Percentiles rank a stretch among this genome's conserved stretches.
Evolutionary conservation across 352 stramenopile species (phyloP).

Genomic region (Pythium dissotocum): DNA sequence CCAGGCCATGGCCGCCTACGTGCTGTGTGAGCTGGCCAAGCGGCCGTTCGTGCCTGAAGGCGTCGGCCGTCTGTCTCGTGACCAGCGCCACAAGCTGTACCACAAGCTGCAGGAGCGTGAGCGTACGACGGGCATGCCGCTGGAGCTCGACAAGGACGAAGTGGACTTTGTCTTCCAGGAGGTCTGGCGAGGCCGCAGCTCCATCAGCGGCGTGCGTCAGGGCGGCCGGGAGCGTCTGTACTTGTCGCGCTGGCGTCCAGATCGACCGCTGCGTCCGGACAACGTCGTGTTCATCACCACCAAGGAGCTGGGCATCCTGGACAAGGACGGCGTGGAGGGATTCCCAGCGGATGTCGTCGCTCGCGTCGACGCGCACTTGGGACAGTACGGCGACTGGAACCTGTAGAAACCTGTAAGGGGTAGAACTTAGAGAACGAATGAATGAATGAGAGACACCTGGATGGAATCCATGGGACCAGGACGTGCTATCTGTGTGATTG

Average conservation of each 20-base stretch:
- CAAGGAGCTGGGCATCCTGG: conserved; percentile 66
- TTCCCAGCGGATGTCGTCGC: conserved; percentile 70
- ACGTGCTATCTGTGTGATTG: not conserved
- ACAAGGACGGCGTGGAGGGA: conserved; percentile 60
- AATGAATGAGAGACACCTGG: not conserved
- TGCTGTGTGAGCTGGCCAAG: conserved; percentile 92
- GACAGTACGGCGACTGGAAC: conserved; percentile 62
- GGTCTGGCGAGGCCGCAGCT: conserved; percentile 79
- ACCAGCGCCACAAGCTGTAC: conserved; percentile 86
- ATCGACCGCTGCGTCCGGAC: conserved; percentile 68
- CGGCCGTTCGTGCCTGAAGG: conserved; percentile 87
- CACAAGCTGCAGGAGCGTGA: conserved; percentile 83
- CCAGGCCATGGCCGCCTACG: conserved; percentile 94
- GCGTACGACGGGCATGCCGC: conserved; percentile 50
- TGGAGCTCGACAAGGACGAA: conserved; percentile 83
- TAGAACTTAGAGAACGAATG: not conserved
- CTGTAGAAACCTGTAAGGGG: conserved; percentile 15
- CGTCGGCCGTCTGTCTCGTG: conserved; percentile 68
- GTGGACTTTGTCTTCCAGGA: conserved; percentile 89
- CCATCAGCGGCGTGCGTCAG: conserved; percentile 67
- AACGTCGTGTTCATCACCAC: conserved; percentile 88
- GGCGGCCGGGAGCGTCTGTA: conserved; percentile 78
- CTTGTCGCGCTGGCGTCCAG: conserved; percentile 80
- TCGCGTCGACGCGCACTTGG: conserved; percentile 64
- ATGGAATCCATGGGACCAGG: not conserved